Base-by-base conservation (phyloP, 306 rosid species). In the peach (Prunus persica) region DNA sequence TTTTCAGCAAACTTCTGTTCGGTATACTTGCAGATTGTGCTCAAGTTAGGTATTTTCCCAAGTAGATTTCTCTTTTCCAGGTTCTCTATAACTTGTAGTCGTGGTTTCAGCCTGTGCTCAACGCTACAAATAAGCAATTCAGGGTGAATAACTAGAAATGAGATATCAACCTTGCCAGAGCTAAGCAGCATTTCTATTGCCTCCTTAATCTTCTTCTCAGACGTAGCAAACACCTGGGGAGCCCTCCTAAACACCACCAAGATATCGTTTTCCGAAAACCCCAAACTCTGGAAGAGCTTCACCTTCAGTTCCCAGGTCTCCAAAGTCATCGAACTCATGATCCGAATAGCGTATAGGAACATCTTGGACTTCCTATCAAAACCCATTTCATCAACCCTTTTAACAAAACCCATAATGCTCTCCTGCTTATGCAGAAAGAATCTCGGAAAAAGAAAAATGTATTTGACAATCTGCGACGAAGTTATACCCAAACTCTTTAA, bases 281-380 rank as follows among this genome's bases (percentile, higher is more conserved):
- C 84, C 72, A 76, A 47, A 43, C 75, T 73, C 74, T 32, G 50
- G 58, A 82, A 85, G 16, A 75, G 18, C 57, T 85, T 73, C 81
- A 76, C 20, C 60, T 85, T 79, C 50, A 64, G 13, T 16, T 76
- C 80, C 84, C 86, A 85, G 19, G 56, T 82, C 75, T 79, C 80
- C 30, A 14, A 11, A 10, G 68, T 61, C 84, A 82, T 55, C 10
- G 84, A 76, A 79, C 78, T 80, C 63, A 76, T 28, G 30, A 55
- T 77, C 67, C 70, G 77, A 68, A 76, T 66, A 1, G 86, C 86
- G 0, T 54, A 22, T 34, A 85, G 81, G 57, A 71, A 70, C 82
- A 58, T 69, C 51, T 49, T 76, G 18, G 86, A 82, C 50, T 61
- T 80, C 61, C 75, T 80, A 77, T 82, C 72, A 34, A 79, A 76